Conservation (phyloP, 176 grass and related monocot genomes). For the Oryza glumipatula region DNA sequence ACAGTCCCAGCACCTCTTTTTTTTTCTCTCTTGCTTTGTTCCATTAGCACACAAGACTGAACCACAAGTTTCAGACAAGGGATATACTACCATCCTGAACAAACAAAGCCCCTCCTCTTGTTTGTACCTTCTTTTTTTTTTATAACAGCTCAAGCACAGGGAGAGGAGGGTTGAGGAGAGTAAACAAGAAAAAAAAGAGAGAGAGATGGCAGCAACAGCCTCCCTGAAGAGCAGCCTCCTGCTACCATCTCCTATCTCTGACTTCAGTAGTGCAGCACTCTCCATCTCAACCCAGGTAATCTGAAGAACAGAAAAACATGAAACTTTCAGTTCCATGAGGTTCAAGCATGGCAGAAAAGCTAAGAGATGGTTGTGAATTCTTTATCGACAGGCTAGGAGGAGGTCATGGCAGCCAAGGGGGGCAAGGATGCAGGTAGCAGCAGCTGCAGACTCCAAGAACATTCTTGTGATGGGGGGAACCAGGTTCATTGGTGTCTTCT, state of each 20-base stretch:
- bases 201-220: conserved; percentile 44
- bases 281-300: conserved; percentile 67
- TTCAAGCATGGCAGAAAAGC: background rate
- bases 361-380: background rate
- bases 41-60: conserved; percentile 18
- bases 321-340: background rate
- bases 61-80: conserved; percentile 39
- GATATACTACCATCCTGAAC: conserved; percentile 28
- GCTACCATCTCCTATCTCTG: conserved; percentile 64
- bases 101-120: conserved; percentile 28
- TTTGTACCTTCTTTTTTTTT: conserved; percentile 4
- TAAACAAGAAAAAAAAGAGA: background rate
- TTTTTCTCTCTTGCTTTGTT: background rate
- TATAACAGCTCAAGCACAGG: conserved; percentile 1
- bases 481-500: conserved; percentile 90
- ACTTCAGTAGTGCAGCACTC: conserved; percentile 62
- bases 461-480: conserved; percentile 96
- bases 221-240: conserved; percentile 67
- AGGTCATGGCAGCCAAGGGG: conserved; percentile 60
- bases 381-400: conserved; percentile 60
- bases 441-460: conserved; percentile 71
- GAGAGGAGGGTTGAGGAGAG: background rate
- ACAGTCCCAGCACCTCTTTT: background rate
- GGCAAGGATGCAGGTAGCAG: conserved; percentile 57
- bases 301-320: background rate